Evolutionary conservation across 2,329 filamentous ascomycete species (phyloP).

Genomic region (Fusarium citri): DNA sequence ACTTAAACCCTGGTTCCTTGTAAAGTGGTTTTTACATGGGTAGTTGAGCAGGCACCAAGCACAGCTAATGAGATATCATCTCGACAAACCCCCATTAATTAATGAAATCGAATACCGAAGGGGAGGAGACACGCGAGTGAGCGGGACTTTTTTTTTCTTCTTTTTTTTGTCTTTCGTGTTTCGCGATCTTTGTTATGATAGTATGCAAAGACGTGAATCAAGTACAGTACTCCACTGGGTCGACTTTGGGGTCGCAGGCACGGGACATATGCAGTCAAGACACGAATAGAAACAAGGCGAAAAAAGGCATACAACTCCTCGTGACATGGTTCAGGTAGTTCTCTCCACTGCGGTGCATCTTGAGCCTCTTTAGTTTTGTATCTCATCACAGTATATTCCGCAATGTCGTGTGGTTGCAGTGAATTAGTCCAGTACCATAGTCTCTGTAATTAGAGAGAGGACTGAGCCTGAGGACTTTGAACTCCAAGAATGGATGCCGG

Average conservation of each 20-base stretch:
- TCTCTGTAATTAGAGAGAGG: background rate
- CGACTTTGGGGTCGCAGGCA: slow-evolving; percentile 41
- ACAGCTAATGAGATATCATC: slow-evolving; percentile 5
- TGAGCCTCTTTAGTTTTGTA: background rate
- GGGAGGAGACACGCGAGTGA: background rate
- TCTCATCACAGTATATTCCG: background rate
- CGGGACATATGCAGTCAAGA: slow-evolving; percentile 28
- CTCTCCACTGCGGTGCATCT: slow-evolving; percentile 3
- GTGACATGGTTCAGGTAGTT: slow-evolving; percentile 1
- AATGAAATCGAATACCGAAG: background rate
- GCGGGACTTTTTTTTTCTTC: background rate
- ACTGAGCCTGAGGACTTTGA: background rate
- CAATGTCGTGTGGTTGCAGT: slow-evolving; percentile 5
- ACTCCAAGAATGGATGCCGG: slow-evolving; percentile 20
- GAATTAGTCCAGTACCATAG: background rate
- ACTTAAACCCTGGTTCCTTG: slow-evolving; percentile 34
- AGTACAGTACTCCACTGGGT: slow-evolving; percentile 38
- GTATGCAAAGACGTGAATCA: slow-evolving; percentile 28
- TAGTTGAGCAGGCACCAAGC: background rate
- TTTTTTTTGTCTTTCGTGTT: slow-evolving; percentile 19
- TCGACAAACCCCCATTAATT: background rate
- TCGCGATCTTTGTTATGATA: slow-evolving; percentile 22
- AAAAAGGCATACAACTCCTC: slow-evolving; percentile 4
- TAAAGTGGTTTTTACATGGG: slow-evolving; percentile 35
- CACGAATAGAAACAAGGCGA: slow-evolving; percentile 19